A percentile compares a stretch with the other conserved stretches of the same genome.
phyloP scores from a whole-genome alignment of 2,329 filamentous ascomycete species.

The Pyrenochaeta sp. region DNA sequence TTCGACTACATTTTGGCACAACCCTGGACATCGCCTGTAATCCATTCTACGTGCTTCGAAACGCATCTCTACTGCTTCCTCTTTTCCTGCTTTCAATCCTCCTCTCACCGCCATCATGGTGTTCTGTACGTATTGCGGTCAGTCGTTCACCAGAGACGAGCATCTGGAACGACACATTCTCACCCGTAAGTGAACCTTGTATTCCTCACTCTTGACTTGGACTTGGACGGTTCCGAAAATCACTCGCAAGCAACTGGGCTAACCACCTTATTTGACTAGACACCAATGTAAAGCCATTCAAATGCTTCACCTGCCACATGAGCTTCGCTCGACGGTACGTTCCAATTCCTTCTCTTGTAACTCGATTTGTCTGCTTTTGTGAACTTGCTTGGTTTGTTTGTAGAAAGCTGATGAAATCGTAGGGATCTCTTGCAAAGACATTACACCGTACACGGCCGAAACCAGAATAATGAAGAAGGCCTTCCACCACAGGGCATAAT shows the following conservation, averaged over 20 bases:
- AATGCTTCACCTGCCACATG: conserved; percentile 63
- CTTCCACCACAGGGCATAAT: conserved; percentile 59
- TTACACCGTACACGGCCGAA: conserved; percentile 60
- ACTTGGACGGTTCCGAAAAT: too few relatives aligned
- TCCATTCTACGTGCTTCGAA: background rate
- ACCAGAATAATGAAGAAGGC: conserved; percentile 58
- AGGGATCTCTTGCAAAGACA: conserved; percentile 61
- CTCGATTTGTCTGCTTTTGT: background rate
- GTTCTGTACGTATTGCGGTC: conserved; percentile 62
- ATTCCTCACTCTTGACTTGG: conserved; percentile 6
- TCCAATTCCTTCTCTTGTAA: conserved; percentile 6
- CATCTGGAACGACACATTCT: conserved; percentile 61
- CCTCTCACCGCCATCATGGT: conserved; percentile 52
- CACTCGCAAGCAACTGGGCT: background rate
- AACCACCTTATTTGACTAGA: conserved; percentile 43
- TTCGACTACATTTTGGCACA: conserved; percentile 12
- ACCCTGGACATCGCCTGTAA: conserved; percentile 1
- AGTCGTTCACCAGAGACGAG: conserved; percentile 61
- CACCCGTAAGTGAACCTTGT: conserved; percentile 53
- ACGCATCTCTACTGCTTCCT: conserved; percentile 1
- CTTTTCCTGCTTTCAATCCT: too few relatives aligned
- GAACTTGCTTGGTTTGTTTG: background rate
- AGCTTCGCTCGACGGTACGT: conserved; percentile 61
- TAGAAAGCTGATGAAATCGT: conserved; percentile 19
- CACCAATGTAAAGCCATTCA: conserved; percentile 64